A percentile compares a stretch with the other conserved stretches of the same genome.
phyloP scores from a whole-genome alignment of 2,329 filamentous ascomycete genomes.

The Fusarium hainanense region DNA sequence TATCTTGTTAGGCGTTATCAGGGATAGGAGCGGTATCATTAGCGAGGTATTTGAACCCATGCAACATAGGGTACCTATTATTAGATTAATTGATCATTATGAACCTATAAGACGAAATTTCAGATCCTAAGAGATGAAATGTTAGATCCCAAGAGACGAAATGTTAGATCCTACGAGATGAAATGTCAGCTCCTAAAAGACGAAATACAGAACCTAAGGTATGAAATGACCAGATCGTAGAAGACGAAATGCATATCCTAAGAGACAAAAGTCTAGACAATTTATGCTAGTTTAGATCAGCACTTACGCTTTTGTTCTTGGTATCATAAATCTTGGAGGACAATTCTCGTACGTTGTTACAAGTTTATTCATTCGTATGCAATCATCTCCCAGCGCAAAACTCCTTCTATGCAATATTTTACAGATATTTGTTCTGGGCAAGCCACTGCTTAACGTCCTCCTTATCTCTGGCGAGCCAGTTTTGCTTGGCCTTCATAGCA shows the following conservation, averaged over 20 bases:
- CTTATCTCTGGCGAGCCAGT: conserved; percentile 68
- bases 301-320: background rate
- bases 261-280: background rate
- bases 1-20: background rate
- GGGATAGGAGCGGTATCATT: background rate
- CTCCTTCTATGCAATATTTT: conserved; percentile 12
- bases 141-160: too few relatives aligned
- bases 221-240: too few relatives aligned
- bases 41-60: background rate
- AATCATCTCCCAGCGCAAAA: background rate
- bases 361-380: conserved; percentile 7
- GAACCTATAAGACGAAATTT: background rate
- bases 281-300: background rate
- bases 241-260: too few relatives aligned
- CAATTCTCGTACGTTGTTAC: background rate
- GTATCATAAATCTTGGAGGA: background rate
- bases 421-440: conserved; percentile 46
- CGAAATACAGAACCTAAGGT: too few relatives aligned
- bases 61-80: background rate
- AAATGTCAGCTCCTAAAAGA: too few relatives aligned
- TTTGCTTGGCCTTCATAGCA: conserved; percentile 79
- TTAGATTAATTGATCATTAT: background rate
- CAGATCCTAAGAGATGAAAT: too few relatives aligned
- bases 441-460: conserved; percentile 75
- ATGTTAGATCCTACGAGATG: too few relatives aligned